Evolutionary conservation across 2,329 filamentous ascomycete genomes (phyloP), one percentile per base, ranked within the genome.

Genomic region (Arthrinium phaeospermum): DNA sequence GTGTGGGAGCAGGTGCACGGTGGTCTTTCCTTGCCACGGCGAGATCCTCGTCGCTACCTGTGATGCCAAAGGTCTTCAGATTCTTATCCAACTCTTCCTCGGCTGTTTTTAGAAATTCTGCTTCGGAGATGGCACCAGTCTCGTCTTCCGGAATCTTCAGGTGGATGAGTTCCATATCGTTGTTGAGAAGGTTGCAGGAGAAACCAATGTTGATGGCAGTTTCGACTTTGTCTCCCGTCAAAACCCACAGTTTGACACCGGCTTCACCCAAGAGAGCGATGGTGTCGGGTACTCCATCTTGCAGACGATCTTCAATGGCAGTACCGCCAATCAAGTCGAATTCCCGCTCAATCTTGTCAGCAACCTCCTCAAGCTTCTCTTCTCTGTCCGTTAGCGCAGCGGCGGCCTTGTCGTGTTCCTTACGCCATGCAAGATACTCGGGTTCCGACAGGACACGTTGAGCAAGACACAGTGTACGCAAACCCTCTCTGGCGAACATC

Each of bases 161-260:
- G 68, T 97, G 91, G 75, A 99, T 93, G 74, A 99, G 86, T 77
- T 99, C 96, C 96, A 99, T 98, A 76, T 98, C 94, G 82, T 98
- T 99, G 83, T 96, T 95, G 71, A 99, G 89, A 45, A 99, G 88
- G 78, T 99, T 99, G 86, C 97, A 99, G 14, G 97, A 99, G 83
- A 98, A 99, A 2, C 96, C 96, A 80, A 99, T 99, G 84, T 99
- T 99, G 90, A 99, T 99, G 72, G 97, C 96, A 34, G 96, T 99
- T 84, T 99, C 96, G 45, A 98, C 96, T 83, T 98, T 99, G 87
- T 99, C 96, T 75, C 97, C 96, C 22, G 96, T 99, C 75, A 99
- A 86, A 71, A 99, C 96, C 96, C 96, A 99, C 10, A 99, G 90
- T 83, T 99, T 99, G 83, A 99, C 98, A 81, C 97, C 97, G 71